These are phyloP conservation scores for Geoglossum cookeanum DNA, from an alignment of 2,329 filamentous ascomycete species.

Conservation along the genomic window DNA sequence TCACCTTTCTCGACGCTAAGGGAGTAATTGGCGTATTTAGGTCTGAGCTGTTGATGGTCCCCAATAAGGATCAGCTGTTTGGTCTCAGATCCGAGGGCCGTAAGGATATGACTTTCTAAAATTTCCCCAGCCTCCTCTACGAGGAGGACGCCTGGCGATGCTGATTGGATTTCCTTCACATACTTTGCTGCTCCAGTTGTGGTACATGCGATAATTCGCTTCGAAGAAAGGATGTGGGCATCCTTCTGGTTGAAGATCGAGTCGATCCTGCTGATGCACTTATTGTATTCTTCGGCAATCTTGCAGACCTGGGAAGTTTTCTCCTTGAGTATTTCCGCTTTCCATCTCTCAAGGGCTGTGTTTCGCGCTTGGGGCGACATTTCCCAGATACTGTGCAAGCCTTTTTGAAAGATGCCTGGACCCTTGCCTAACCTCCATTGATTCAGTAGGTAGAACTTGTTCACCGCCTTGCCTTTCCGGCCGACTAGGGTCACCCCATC, in stretches of 20 bases:
- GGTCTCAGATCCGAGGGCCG: constrained; percentile 38
- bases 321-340: constrained; percentile 26
- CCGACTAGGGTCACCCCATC: constrained; percentile 31
- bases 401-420: constrained; percentile 25
- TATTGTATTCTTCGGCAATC: constrained; percentile 23
- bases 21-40: constrained; percentile 36
- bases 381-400: constrained; percentile 30
- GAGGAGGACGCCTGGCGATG: constrained; percentile 48
- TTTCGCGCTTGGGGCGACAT: constrained; percentile 24
- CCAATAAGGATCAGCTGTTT: constrained; percentile 52
- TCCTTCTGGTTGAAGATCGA: constrained; percentile 41
- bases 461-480: constrained; percentile 25
- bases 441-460: constrained; percentile 30
- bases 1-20: constrained; percentile 44
- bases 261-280: constrained; percentile 33
- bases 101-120: constrained; percentile 42
- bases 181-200: constrained; percentile 72
- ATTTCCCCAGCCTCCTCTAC: constrained; percentile 71
- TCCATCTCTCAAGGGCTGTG: constrained; percentile 13
- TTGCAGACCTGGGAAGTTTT: constrained; percentile 23
- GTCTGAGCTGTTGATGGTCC: constrained; percentile 60
- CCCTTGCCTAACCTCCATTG: constrained; percentile 31
- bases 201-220: constrained; percentile 46
- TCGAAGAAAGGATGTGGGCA: constrained; percentile 37
- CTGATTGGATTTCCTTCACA: constrained; percentile 43